Evolutionary conservation across 192 early-diverging fungal species (phyloP).

Genomic region (Gaertneriomyces semiglobifer): DNA sequence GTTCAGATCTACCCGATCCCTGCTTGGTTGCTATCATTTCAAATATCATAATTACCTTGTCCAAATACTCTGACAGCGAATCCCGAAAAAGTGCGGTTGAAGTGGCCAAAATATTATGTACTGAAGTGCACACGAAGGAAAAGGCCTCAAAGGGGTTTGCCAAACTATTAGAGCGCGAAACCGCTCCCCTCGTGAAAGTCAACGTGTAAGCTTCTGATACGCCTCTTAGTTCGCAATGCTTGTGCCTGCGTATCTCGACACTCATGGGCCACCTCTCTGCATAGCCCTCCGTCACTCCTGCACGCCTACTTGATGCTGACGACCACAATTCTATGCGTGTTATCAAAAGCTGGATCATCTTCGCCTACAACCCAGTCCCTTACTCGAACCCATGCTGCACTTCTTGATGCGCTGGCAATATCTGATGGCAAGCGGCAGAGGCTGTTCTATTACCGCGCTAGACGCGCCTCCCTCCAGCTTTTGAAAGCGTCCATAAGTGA

Average conservation of each 20-base stretch:
- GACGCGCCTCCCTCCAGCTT: not conserved
- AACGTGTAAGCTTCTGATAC: conserved; percentile 5
- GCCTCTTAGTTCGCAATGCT: too few species aligned
- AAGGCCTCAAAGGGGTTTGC: conserved; percentile 36
- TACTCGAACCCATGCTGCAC: conserved; percentile 43
- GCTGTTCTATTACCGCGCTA: conserved; percentile 4
- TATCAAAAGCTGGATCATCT: conserved; percentile 1
- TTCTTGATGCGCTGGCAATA: conserved; percentile 51
- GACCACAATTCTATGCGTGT: conserved; percentile 19
- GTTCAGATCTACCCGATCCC: conserved; percentile 14
- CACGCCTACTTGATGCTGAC: not conserved
- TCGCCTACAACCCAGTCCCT: conserved; percentile 32
- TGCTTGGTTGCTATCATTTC: conserved; percentile 12
- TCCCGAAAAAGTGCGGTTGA: conserved; percentile 62
- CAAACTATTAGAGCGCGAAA: conserved; percentile 29
- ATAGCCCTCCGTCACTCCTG: not conserved
- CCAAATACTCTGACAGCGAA: conserved; percentile 65
- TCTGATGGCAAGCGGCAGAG: conserved; percentile 47
- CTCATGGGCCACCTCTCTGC: not conserved
- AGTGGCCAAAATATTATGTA: conserved; percentile 49
- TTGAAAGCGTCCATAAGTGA: not conserved
- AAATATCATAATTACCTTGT: conserved; percentile 51
- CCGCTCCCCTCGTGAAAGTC: conserved; percentile 1
- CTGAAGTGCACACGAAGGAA: conserved; percentile 15
- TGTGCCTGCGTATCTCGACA: not conserved